Evolutionary conservation across 768 basidiomycete genomes (phyloP).

Genomic region (Porphyrellus cyaneotinctus): DNA sequence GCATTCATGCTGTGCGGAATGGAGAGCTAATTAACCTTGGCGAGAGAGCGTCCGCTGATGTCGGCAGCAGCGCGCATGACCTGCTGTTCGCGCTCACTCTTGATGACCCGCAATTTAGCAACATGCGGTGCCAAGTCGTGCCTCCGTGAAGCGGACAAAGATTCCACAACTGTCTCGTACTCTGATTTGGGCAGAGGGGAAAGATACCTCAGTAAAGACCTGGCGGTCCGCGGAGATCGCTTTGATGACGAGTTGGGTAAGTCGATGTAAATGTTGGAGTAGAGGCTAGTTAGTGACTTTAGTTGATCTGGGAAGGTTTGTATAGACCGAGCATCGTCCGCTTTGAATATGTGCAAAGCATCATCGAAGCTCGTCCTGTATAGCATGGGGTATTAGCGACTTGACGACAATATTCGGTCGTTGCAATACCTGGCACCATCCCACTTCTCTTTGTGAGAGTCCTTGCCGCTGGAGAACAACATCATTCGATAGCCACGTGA

Average conservation of each 20-base stretch:
- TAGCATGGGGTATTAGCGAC: conserved; percentile 1
- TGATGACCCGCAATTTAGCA: conserved; percentile 68
- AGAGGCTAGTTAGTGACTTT: conserved; percentile 47
- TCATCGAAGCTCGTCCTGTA: conserved; percentile 64
- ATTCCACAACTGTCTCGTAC: conserved; percentile 53
- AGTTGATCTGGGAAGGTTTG: conserved; percentile 55
- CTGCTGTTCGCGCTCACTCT: conserved; percentile 71
- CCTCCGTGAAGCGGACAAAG: conserved; percentile 43
- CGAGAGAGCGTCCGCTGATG: conserved; percentile 81
- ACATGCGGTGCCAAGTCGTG: conserved; percentile 63
- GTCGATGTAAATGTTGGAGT: conserved; percentile 53
- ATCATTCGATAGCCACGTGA: conserved; percentile 83
- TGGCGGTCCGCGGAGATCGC: conserved; percentile 41
- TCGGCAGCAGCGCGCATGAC: conserved; percentile 85
- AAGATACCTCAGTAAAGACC: conserved; percentile 55
- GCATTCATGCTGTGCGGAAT: background rate
- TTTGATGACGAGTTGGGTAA: conserved; percentile 38
- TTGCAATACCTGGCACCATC: conserved; percentile 67
- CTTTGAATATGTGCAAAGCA: conserved; percentile 64
- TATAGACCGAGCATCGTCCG: conserved; percentile 67
- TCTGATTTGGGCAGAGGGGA: conserved; percentile 36
- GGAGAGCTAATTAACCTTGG: conserved; percentile 52
- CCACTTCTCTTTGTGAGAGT: conserved; percentile 82
- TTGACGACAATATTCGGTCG: background rate
- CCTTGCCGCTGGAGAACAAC: conserved; percentile 74